phyloP scores from a whole-genome alignment of 1,284 basidiomycete species.

The Malassezia japonica region DNA sequence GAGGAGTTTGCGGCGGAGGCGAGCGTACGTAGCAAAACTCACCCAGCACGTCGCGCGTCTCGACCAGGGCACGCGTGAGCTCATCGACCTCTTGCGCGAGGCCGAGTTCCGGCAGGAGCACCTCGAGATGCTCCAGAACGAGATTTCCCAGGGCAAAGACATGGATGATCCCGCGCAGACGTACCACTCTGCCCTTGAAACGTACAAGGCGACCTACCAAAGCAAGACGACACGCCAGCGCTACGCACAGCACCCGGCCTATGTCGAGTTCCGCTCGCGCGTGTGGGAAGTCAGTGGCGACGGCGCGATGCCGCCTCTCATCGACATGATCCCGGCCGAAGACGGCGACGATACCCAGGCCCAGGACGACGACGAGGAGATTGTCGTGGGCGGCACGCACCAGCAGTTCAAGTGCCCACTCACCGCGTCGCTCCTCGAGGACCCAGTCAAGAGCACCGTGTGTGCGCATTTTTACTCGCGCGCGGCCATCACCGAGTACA shows the following conservation, averaged over 20 bases:
- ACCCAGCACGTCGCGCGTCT: conserved; percentile 10
- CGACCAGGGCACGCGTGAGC: conserved; percentile 23
- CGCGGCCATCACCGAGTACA: conserved; percentile 10
- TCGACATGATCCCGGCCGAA: conserved; percentile 27
- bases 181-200: neutral
- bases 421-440: conserved; percentile 25
- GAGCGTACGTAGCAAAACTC: neutral
- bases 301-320: conserved; percentile 33
- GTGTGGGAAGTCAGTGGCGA: conserved; percentile 27
- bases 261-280: conserved; percentile 27
- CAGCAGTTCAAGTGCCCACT: conserved; percentile 36
- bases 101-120: conserved; percentile 19
- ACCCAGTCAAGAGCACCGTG: conserved; percentile 25
- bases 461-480: conserved; percentile 19
- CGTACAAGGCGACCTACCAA: conserved; percentile 12
- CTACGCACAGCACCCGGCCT: conserved; percentile 25
- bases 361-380: conserved; percentile 29
- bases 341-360: conserved; percentile 12
- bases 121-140: conserved; percentile 18
- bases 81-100: conserved; percentile 30
- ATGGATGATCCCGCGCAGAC: neutral
- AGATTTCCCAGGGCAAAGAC: neutral
- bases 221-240: conserved; percentile 25
- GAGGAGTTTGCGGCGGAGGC: conserved; percentile 10
- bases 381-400: conserved; percentile 24